Evolutionary conservation across 495 filamentous ascomycete species (phyloP).

Genomic region (Evernia prunastri): DNA sequence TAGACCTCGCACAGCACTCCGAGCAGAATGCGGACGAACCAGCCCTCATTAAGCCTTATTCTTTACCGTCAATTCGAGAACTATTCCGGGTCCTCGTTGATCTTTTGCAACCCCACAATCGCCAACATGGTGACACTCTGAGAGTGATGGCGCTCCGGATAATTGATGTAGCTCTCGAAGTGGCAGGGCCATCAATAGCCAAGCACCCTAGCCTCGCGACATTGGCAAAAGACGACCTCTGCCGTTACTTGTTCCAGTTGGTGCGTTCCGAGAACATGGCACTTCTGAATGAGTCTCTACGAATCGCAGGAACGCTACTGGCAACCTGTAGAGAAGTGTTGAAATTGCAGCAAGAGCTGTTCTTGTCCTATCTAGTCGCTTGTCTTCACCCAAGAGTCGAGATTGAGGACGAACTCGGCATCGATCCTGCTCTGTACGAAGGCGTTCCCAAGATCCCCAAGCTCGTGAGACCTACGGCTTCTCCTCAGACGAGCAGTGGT

Average conservation of each 20-base stretch:
- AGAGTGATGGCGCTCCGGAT: conserved; percentile 95
- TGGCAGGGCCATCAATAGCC: conserved; percentile 91
- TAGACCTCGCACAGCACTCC: conserved; percentile 21
- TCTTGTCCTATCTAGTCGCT: conserved; percentile 86
- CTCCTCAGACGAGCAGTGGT: conserved; percentile 64
- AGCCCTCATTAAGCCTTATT: conserved; percentile 68
- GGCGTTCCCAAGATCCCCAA: conserved; percentile 89
- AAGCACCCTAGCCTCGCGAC: conserved; percentile 84
- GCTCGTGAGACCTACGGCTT: conserved; percentile 72
- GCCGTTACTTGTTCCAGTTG: conserved; percentile 91
- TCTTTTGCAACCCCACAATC: conserved; percentile 86
- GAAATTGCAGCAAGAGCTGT: conserved; percentile 96
- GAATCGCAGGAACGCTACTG: conserved; percentile 84
- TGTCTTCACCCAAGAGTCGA: conserved; percentile 89
- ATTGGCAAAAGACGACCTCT: conserved; percentile 88
- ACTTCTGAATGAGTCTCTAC: conserved; percentile 82
- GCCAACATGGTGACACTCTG: conserved; percentile 87
- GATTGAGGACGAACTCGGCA: conserved; percentile 83
- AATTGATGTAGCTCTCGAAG: conserved; percentile 94
- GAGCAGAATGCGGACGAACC: conserved; percentile 33
- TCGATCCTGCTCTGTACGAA: conserved; percentile 86
- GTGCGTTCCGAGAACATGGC: conserved; percentile 93
- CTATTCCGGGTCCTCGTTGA: conserved; percentile 93
- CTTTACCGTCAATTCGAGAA: conserved; percentile 86
- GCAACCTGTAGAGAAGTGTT: conserved; percentile 87